phyloP scores from a whole-genome alignment of 495 filamentous ascomycete species.

The Talaromyces ruber region DNA sequence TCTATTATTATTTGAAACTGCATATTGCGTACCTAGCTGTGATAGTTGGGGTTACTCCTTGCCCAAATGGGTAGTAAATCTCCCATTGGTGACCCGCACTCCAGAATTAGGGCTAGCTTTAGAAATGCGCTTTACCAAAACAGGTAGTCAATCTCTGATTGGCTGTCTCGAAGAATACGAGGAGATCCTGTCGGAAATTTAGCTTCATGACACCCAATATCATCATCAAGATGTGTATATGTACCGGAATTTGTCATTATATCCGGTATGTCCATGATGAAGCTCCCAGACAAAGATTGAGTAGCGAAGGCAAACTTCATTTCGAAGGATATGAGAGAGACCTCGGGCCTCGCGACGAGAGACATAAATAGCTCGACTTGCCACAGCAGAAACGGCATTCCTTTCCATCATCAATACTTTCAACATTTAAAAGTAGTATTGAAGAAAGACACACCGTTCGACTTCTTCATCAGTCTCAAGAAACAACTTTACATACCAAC shows the following conservation, averaged over 20 bases:
- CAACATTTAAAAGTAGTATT: not conserved
- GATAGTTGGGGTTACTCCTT: not conserved
- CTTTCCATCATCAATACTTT: not conserved
- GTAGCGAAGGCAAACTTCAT: not conserved
- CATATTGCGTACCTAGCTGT: not conserved
- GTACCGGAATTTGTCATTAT: not conserved
- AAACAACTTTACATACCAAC: not conserved
- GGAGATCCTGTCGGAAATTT: not conserved
- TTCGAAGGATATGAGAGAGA: not conserved
- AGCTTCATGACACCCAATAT: not conserved
- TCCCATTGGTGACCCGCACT: slow-evolving; percentile 4
- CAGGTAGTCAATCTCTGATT: not conserved
- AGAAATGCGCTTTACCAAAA: not conserved
- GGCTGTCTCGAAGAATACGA: not conserved
- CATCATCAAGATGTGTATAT: not conserved
- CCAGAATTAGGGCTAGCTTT: not conserved
- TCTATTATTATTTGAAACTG: not conserved
- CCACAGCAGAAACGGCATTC: not conserved
- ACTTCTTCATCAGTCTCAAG: not conserved
- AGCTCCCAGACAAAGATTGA: not conserved
- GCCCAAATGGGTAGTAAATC: slow-evolving; percentile 9
- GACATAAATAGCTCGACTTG: not conserved
- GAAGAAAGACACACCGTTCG: not conserved
- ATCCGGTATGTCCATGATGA: not conserved
- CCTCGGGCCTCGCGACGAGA: not conserved